Evolutionary conservation across 768 basidiomycete genomes (phyloP), one percentile per base, ranked within the genome.

Genomic region (Psilocybe subaeruginosa): DNA sequence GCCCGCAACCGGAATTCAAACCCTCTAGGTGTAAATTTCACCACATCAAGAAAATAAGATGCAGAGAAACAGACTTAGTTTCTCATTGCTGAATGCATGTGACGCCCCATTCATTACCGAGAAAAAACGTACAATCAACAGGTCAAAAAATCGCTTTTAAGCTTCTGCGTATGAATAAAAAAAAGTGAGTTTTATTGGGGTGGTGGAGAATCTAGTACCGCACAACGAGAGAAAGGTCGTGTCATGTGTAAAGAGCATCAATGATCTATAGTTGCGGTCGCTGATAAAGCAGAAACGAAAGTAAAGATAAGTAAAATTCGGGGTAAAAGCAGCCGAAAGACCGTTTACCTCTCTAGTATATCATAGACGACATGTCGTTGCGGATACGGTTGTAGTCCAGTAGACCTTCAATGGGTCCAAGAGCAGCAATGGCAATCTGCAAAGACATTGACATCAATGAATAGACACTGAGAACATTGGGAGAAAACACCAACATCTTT

Each of bases 361-460:
- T 66, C 82, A 93, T 79, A 31, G 91, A 92, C 31, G 91, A 92
- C 88, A 87, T 92, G 67, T 92, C 91, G 30, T 85, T 75, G 60
- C 91, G 90, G 70, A 92, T 83, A 69, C 96, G 93, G 79, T 90
- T 93, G 81, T 99, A 99, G 76, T 98, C 97, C 49, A 96, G 80
- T 45, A 99, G 84, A 71, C 96, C 95, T 67, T 99, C 97, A 60
- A 91, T 84, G 67, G 86, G 89, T 61, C 97, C 97, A 60, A 95
- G 78, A 58, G 96, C 97, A 52, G 97, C 93, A 47, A 98, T 76
- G 2, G 95, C 89, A 65, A 95, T 80, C 90, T 93, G 69, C 1
- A 35, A 17, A 45, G 27, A 53, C 17, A 65, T 27, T 30, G 62
- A 19, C 35, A 56, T 63, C 56, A 53, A 56, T 59, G 14, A 71